Evolutionary conservation across 768 basidiomycete species (phyloP).

Genomic region (Podaxis pistillaris): DNA sequence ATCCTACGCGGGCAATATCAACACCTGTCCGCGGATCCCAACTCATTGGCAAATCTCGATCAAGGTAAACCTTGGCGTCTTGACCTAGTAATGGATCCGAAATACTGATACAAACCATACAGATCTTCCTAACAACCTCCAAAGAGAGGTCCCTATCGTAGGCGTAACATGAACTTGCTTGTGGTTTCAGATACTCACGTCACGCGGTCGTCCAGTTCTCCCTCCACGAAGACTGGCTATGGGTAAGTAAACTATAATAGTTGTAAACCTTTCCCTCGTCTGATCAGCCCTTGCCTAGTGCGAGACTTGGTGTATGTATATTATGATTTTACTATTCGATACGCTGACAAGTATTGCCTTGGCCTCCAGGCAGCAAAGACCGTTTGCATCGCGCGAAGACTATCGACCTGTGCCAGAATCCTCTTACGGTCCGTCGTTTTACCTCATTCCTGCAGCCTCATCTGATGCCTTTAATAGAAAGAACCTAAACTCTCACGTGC

Average conservation of each 20-base stretch:
- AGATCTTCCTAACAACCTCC: slow-evolving; percentile 97
- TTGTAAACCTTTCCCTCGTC: neutral
- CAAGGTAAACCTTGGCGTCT: slow-evolving; percentile 55
- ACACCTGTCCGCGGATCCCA: slow-evolving; percentile 88
- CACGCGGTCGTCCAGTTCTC: slow-evolving; percentile 57
- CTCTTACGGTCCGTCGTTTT: slow-evolving; percentile 70
- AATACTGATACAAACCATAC: neutral
- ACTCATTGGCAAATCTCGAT: slow-evolving; percentile 91
- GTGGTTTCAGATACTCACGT: neutral
- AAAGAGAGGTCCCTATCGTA: slow-evolving; percentile 90
- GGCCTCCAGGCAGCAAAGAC: slow-evolving; percentile 70
- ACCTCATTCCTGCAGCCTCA: neutral
- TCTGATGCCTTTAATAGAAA: slow-evolving; percentile 56
- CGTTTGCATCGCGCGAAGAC: slow-evolving; percentile 79
- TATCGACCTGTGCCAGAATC: slow-evolving; percentile 96
- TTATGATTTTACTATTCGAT: neutral
- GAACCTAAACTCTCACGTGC: slow-evolving; percentile 94
- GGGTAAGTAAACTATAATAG: slow-evolving; percentile 52
- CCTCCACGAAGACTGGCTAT: slow-evolving; percentile 91
- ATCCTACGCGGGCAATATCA: slow-evolving; percentile 92
- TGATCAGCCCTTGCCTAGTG: slow-evolving; percentile 49
- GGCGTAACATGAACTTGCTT: slow-evolving; percentile 29
- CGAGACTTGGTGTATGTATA: slow-evolving; percentile 92
- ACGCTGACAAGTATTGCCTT: neutral
- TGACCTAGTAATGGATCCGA: neutral